phyloP scores from a whole-genome alignment of 1,139 yeast genomes.

The Saccharomycopsis crataegensis region DNA sequence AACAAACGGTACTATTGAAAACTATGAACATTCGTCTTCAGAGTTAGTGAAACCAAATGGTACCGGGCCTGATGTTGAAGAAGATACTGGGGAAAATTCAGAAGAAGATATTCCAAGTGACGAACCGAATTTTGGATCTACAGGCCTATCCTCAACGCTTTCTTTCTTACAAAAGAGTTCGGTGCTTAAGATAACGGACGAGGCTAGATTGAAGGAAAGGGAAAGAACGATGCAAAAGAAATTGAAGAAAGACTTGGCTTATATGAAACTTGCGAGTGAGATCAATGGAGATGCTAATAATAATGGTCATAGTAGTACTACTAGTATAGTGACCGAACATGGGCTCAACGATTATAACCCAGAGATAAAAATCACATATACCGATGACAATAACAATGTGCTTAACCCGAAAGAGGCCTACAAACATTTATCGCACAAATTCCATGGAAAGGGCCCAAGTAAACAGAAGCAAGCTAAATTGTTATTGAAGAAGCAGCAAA shows the following conservation, averaged over 20 bases:
- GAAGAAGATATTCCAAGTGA: constrained; percentile 19
- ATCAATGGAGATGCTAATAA: constrained; percentile 25
- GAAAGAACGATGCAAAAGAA: constrained; percentile 25
- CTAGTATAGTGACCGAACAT: background rate
- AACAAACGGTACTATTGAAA: too few species aligned
- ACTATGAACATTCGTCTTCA: too few species aligned
- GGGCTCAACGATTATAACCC: constrained; percentile 48
- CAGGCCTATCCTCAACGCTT: constrained; percentile 54
- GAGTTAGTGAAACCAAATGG: too few species aligned
- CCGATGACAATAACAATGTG: constrained; percentile 63
- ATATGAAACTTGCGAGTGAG: constrained; percentile 24
- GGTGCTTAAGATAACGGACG: constrained; percentile 26
- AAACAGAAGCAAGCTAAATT: constrained; percentile 31
- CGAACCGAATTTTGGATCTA: constrained; percentile 28
- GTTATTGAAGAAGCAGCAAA: background rate
- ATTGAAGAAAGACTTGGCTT: constrained; percentile 25
- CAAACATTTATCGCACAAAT: constrained; percentile 76
- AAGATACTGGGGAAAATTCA: background rate
- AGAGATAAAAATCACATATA: constrained; percentile 52
- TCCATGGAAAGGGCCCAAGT: constrained; percentile 63
- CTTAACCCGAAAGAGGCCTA: constrained; percentile 73
- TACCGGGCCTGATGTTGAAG: constrained; percentile 7
- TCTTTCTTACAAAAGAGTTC: constrained; percentile 43
- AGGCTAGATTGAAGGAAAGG: constrained; percentile 22
- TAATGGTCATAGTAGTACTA: constrained; percentile 10